Percentiles rank a stretch among this genome's conserved stretches.
phyloP scores from a whole-genome alignment of 73 alveolate species.

The Durusdinium trenchii region DNA sequence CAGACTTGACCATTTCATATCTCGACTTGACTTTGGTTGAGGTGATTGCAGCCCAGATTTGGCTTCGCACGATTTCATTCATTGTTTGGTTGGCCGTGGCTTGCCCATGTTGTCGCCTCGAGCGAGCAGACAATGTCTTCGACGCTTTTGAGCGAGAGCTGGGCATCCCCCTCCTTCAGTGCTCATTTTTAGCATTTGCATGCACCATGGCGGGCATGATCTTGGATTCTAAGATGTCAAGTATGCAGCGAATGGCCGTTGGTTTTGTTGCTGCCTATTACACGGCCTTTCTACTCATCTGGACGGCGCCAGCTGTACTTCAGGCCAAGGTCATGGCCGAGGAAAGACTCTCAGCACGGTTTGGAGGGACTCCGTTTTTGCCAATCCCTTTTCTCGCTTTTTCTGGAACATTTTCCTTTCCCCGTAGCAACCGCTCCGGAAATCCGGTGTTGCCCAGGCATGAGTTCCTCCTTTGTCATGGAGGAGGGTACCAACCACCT shows the following conservation, averaged over 20 bases:
- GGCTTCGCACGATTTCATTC: conserved; percentile 79
- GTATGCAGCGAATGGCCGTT: conserved; percentile 78
- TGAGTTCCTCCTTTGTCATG: no score
- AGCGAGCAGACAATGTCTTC: conserved; percentile 73
- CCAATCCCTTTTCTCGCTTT: background rate
- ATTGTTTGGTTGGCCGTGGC: conserved; percentile 90
- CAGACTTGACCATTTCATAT: background rate
- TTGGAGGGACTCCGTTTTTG: background rate
- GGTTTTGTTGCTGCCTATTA: conserved; percentile 56
- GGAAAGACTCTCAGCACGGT: background rate
- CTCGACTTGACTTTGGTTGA: background rate
- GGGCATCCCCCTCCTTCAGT: conserved; percentile 66
- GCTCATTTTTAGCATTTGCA: conserved; percentile 83
- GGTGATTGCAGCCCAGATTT: conserved; percentile 89
- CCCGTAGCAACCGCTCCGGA: background rate
- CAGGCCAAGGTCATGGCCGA: conserved; percentile 54
- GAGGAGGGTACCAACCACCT: conserved; percentile 6
- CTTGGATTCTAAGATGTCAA: conserved; percentile 41
- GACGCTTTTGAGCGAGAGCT: conserved; percentile 85
- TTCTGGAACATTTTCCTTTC: background rate
- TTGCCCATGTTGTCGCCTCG: conserved; percentile 80
- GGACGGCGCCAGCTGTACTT: conserved; percentile 91
- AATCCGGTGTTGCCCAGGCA: background rate
- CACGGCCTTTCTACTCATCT: conserved; percentile 69
- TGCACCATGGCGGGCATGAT: conserved; percentile 62